A percentile compares a stretch with the other conserved stretches of the same genome.
phyloP scores from a whole-genome alignment of 495 filamentous ascomycete genomes.

The Apiosordaria backusii region DNA sequence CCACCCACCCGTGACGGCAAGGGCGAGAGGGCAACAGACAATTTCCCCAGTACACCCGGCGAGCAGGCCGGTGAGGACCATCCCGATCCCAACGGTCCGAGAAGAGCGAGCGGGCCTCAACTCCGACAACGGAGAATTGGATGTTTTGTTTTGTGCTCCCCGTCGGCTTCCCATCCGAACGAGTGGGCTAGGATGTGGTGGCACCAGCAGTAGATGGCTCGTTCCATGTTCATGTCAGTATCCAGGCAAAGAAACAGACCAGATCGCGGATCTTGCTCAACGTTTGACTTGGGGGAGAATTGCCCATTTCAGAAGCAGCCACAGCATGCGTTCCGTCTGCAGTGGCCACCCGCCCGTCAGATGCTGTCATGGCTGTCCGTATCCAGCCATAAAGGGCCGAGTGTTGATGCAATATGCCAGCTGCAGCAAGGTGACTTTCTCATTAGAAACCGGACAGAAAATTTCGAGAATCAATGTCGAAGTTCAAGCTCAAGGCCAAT shows the following conservation, averaged over 20 bases:
- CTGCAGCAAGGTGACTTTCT: too few species aligned
- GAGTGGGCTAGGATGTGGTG: neutral
- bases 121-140: neutral
- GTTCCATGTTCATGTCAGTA: neutral
- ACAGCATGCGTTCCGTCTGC: neutral
- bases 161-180: neutral
- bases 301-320: neutral
- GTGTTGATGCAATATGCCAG: too few species aligned
- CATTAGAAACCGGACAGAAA: neutral
- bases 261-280: neutral
- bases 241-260: neutral
- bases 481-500: neutral
- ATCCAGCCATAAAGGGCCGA: neutral
- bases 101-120: neutral
- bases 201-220: neutral
- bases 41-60: neutral
- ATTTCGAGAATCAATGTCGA: neutral
- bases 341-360: neutral
- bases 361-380: neutral
- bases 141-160: neutral
- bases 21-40: neutral
- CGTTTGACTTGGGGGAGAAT: neutral
- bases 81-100: neutral
- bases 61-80: neutral
- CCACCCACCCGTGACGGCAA: neutral